These are phyloP conservation scores for Diplodia intermedia DNA, from an alignment of 2,329 filamentous ascomycete species.

Conservation along the genomic window DNA sequence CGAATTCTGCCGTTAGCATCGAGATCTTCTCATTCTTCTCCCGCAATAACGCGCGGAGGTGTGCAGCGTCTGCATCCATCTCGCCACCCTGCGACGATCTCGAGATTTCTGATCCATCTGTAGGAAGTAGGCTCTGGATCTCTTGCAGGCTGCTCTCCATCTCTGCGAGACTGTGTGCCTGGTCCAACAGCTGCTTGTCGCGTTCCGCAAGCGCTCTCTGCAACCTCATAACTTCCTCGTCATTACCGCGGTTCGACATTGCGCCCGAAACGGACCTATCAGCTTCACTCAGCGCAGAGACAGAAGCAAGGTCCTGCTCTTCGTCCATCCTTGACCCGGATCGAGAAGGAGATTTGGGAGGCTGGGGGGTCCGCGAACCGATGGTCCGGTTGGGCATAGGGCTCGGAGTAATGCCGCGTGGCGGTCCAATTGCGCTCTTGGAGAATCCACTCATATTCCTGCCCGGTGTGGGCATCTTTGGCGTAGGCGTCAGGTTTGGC, in stretches of 20 bases:
- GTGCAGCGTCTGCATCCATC: constrained; percentile 69
- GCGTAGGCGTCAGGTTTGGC: constrained; percentile 63
- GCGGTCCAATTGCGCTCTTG: constrained; percentile 60
- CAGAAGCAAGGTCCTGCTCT: constrained; percentile 47
- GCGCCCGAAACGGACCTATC: constrained; percentile 36
- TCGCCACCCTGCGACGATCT: constrained; percentile 53
- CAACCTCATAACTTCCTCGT: constrained; percentile 28
- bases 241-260: constrained; percentile 30
- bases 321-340: constrained; percentile 55
- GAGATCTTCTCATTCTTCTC: constrained; percentile 98
- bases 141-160: constrained; percentile 91
- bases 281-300: constrained; percentile 36
- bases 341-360: constrained; percentile 55
- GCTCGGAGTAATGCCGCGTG: constrained; percentile 67
- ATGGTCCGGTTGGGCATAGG: constrained; percentile 67
- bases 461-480: constrained; percentile 60
- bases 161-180: constrained; percentile 79
- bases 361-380: constrained; percentile 49
- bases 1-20: constrained; percentile 91
- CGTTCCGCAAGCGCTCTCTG: constrained; percentile 74
- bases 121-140: constrained; percentile 73
- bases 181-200: constrained; percentile 86
- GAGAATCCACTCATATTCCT: constrained; percentile 61
- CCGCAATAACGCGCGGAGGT: constrained; percentile 80
- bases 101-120: constrained; percentile 57